phyloP scores from a whole-genome alignment of 305 asterid species.

The Solanum hybrid region DNA sequence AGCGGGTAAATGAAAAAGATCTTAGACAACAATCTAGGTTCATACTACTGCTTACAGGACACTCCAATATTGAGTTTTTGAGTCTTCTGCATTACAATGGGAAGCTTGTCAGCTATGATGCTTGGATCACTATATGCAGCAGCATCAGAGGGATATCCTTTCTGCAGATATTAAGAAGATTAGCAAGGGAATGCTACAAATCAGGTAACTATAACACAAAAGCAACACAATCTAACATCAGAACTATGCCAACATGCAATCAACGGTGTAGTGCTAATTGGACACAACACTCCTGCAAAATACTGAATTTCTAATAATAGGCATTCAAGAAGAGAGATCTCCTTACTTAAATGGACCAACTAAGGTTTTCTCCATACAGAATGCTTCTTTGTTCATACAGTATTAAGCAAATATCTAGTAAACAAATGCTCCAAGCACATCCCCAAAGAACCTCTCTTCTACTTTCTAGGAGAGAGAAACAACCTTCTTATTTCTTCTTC shows the following conservation, averaged over 20 bases:
- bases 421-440: neutral
- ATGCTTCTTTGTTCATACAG: neutral
- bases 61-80: conserved; percentile 57
- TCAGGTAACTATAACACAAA: neutral
- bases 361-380: neutral
- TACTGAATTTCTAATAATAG: neutral
- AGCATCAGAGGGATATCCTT: conserved; percentile 79
- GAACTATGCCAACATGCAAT: neutral
- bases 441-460: neutral
- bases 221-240: neutral
- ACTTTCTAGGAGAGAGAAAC: neutral
- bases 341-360: neutral
- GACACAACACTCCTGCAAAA: neutral
- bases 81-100: conserved; percentile 58
- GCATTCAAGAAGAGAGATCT: neutral
- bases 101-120: conserved; percentile 60
- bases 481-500: neutral
- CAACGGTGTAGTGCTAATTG: neutral
- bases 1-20: neutral
- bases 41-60: conserved; percentile 35
- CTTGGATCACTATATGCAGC: conserved; percentile 88
- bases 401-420: neutral
- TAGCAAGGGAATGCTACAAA: neutral
- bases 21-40: conserved; percentile 12
- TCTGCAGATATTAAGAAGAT: conserved; percentile 13